These are phyloP conservation scores for Draba incana DNA, from an alignment of 345 rosid species.

Conservation along the genomic window DNA sequence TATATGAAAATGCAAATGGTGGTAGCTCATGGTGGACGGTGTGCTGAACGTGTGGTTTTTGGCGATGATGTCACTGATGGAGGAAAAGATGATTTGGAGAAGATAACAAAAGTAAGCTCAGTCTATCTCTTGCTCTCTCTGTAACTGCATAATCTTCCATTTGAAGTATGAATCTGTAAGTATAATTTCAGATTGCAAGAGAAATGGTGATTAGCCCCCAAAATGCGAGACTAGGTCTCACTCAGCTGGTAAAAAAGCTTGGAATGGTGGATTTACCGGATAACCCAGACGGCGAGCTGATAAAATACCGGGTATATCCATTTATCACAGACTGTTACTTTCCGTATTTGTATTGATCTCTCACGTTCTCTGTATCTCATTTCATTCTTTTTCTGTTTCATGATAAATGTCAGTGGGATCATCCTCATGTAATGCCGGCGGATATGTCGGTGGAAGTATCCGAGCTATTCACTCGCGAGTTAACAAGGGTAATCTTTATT, in stretches of 20 bases:
- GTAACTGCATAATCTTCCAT: slow-evolving; percentile 13
- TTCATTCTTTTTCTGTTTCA: neutral
- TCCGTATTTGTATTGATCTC: slow-evolving; percentile 7
- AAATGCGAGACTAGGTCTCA: slow-evolving; percentile 79
- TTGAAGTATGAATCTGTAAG: slow-evolving; percentile 14
- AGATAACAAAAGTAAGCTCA: slow-evolving; percentile 76
- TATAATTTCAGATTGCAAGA: slow-evolving; percentile 75
- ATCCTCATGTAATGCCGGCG: slow-evolving; percentile 82
- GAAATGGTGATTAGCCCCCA: slow-evolving; percentile 99
- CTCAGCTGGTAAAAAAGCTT: slow-evolving; percentile 69
- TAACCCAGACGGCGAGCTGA: slow-evolving; percentile 72
- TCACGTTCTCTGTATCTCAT: slow-evolving; percentile 4
- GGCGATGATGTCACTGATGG: slow-evolving; percentile 93
- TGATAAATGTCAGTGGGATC: slow-evolving; percentile 73
- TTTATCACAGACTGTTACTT: slow-evolving; percentile 20
- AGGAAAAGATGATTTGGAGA: slow-evolving; percentile 89
- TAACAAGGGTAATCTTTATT: slow-evolving; percentile 69
- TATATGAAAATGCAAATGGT: slow-evolving; percentile 99
- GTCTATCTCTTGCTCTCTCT: slow-evolving; percentile 19
- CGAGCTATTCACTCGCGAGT: slow-evolving; percentile 89
- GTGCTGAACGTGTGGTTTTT: slow-evolving; percentile 85
- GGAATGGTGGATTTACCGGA: slow-evolving; percentile 75
- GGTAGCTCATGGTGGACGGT: slow-evolving; percentile 95
- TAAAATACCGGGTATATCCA: slow-evolving; percentile 74
- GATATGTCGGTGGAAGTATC: slow-evolving; percentile 88